Evolutionary conservation across 1,284 basidiomycete genomes (phyloP), one percentile per base, ranked within the genome.

Genomic region (Ustilago shanxiensis): DNA sequence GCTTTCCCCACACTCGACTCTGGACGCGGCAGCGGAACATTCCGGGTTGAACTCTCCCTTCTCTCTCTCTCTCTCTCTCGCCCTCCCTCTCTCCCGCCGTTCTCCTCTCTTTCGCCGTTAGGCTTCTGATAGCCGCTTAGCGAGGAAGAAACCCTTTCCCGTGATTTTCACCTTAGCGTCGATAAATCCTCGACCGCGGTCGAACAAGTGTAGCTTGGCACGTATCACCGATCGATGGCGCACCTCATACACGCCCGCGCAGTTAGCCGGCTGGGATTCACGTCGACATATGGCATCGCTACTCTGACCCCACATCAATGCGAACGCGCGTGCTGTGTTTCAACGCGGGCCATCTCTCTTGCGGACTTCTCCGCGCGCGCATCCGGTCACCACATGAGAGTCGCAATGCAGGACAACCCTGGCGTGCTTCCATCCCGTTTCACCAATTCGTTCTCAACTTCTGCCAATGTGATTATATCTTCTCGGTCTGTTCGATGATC

Each of bases 121-220:
- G n/a, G 22, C 47, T 49, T 14, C 47, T 16, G 47, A 24, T 24
- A 49, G 47, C 22, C 24, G 47, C 47, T 28, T 26, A 49, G 47
- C 47, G 26, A 49, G 47, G 2, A 26, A 18, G 14, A 16, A 45
- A 37, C 41, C 18, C 41, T 44, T 44, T 44, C 1, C n/a, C 41
- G 6, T 20, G 8, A 44, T 20, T 6, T 7, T 7, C 41, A 20
- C 1, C 16, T 44, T 44, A 44, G 41, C 41, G 5, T 49, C 47
- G 3, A 49, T 3, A 49, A 3, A 45, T 26, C 47, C n/a, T 49
- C 47, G 28, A 49, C 47, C 47, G 47, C 47, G 47, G 47, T 49
- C 47, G 47, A 49, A 28, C 13, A n/a, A 49, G 45, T 49, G 45
- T 49, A 10, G 45, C 45, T 49, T 49, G 45, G 41, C 41, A 44